phyloP scores from a whole-genome alignment of 2,329 filamentous ascomycete species.

The Ophidiomyces ophidiicola region DNA sequence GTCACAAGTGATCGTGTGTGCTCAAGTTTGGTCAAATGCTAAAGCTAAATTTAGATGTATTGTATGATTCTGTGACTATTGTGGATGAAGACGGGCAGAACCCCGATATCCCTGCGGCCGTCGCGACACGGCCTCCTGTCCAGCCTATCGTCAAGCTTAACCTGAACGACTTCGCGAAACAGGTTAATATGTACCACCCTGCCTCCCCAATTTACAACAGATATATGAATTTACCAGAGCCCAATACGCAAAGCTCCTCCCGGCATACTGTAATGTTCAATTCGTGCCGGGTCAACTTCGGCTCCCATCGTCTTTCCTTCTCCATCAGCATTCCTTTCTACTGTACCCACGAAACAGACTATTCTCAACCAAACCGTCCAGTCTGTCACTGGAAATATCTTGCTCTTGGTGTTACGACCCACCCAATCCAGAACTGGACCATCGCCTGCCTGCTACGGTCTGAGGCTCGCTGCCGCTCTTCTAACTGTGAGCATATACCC shows the following conservation, averaged over 20 bases:
- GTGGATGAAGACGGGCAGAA: slow-evolving; percentile 1
- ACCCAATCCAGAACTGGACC: slow-evolving; percentile 21
- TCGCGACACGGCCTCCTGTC: background rate
- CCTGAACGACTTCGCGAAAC: slow-evolving; percentile 28
- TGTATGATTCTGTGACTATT: slow-evolving; percentile 2
- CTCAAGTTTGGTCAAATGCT: background rate
- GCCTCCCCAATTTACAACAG: slow-evolving; percentile 26
- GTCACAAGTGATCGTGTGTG: no score
- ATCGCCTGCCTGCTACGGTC: slow-evolving; percentile 30
- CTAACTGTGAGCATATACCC: slow-evolving; percentile 24
- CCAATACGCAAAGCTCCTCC: slow-evolving; percentile 9
- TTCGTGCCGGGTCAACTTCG: slow-evolving; percentile 1
- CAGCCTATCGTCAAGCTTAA: slow-evolving; percentile 21
- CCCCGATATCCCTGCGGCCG: background rate
- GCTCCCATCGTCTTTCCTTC: slow-evolving; percentile 21
- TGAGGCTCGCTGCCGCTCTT: slow-evolving; percentile 20
- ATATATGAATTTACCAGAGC: slow-evolving; percentile 23
- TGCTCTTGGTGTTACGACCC: slow-evolving; percentile 28
- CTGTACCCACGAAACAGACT: slow-evolving; percentile 23
- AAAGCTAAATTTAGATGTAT: slow-evolving; percentile 1
- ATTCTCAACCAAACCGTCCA: slow-evolving; percentile 7
- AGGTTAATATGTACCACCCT: slow-evolving; percentile 28
- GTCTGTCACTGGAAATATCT: slow-evolving; percentile 32
- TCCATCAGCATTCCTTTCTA: slow-evolving; percentile 32
- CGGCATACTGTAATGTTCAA: slow-evolving; percentile 18